A percentile compares a stretch with the other conserved stretches of the same genome.
phyloP scores from a whole-genome alignment of 169 alveolate species.

The Cyclospora cayetanensis region DNA sequence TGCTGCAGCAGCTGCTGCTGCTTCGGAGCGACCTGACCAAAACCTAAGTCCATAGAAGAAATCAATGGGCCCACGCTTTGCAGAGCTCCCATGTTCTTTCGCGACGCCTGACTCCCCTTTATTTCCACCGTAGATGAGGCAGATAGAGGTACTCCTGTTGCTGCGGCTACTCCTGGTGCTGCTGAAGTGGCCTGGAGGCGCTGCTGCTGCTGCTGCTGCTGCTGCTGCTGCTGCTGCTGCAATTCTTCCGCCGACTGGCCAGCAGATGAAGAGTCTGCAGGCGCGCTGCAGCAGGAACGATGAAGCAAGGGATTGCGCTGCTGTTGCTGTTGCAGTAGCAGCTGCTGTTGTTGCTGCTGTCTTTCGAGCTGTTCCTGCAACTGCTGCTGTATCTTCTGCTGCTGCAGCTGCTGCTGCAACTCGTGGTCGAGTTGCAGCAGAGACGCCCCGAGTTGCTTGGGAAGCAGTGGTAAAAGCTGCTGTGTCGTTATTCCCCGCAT shows the following conservation, averaged over 20 bases:
- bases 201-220: background rate
- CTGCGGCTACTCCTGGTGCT: conserved; percentile 6
- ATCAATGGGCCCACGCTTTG: background rate
- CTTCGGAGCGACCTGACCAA: background rate
- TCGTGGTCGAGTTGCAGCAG: background rate
- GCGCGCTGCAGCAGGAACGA: conserved; percentile 49
- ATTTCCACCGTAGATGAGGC: background rate
- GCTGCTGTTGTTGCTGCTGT: background rate
- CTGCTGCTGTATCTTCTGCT: background rate
- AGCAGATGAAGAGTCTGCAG: background rate
- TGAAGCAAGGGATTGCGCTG: background rate
- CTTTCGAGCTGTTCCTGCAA: background rate
- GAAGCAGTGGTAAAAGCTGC: conserved; percentile 18
- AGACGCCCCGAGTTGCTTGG: background rate
- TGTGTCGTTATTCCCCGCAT: conserved; percentile 39
- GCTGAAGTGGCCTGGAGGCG: background rate
- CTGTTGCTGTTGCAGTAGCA: background rate
- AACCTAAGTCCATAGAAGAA: background rate
- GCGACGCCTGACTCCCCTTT: background rate
- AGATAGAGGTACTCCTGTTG: background rate
- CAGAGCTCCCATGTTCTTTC: background rate
- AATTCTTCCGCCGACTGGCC: background rate
- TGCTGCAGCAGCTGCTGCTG: conserved; percentile 43
- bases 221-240: conserved; percentile 31
- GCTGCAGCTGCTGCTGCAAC: background rate